Evolutionary conservation across 768 basidiomycete genomes (phyloP), one percentile per base, ranked within the genome.

Genomic region (Postia placenta): DNA sequence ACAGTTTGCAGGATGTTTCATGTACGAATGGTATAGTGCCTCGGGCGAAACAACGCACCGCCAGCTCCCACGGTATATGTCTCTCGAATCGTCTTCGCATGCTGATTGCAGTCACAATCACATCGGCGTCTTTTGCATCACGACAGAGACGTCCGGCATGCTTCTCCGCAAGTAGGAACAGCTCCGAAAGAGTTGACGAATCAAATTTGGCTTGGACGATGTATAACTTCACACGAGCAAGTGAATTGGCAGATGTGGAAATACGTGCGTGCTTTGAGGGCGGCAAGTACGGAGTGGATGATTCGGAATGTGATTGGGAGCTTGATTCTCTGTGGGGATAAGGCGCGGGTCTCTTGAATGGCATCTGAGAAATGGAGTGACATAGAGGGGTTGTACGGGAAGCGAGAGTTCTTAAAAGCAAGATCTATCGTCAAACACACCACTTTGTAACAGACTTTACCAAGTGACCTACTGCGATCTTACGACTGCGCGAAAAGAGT

Each of bases 81-180:
- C 87, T 71, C 64, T 87, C 81, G 1, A 91, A 67, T 2, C 89
- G 75, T 51, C 75, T 75, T 55, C 73, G 72, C 80, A 87, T 89
- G 27, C 63, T 72, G 23, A 89, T 70, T 15, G 69, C 74, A 4
- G 88, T 87, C 48, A 92, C 59, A 33, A 91, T 66, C 27, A 89
- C 68, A 45, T 89, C 78, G 4, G 85, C 81, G 11, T 77, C 72
- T 14, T 71, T 63, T 2, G 67, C 53, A 33, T 75, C 58, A 14
- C 56, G 52, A 48, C 73, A 73, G 25, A 76, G 59, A 45, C 70
- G 25, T 15, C 52, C 56, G 33, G 58, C 58, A 44, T 60, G 54
- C n/a, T 51, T 51, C 27, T 66, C 67, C 0, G 60, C 65, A 11
- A 69, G 57, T 11, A 36, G 45, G 24, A 60, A 54, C 2, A 68